These are phyloP conservation scores for Cystobasidium sp. DNA, from an alignment of 1,284 basidiomycete genomes.

Conservation along the genomic window DNA sequence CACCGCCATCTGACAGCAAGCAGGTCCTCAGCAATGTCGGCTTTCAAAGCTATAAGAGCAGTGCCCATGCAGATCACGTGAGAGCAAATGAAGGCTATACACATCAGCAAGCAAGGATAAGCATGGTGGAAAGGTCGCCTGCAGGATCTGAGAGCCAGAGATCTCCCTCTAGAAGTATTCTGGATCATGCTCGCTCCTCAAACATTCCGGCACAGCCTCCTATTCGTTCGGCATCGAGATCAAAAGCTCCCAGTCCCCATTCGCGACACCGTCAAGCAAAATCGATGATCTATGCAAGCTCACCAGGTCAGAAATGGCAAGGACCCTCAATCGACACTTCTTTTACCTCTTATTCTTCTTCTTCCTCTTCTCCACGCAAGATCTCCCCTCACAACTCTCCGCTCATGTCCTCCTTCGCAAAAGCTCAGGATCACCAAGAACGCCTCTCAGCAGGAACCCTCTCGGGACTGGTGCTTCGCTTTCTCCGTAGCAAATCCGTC, in stretches of 20 bases:
- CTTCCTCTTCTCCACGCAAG: background rate
- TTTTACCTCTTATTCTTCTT: background rate
- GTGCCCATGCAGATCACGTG: background rate
- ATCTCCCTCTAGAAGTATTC: background rate
- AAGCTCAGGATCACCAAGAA: background rate
- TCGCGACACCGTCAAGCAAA: background rate
- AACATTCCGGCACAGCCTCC: background rate
- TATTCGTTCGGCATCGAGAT: background rate
- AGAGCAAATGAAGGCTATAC: background rate
- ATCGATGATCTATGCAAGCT: background rate
- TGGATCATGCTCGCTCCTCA: background rate
- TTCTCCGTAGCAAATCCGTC: background rate
- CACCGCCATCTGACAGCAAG: background rate
- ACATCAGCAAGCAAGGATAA: background rate
- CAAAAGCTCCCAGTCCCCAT: background rate
- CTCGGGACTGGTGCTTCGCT: background rate
- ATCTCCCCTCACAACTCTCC: conserved; percentile 10
- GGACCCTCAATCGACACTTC: background rate
- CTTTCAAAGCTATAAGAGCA: background rate
- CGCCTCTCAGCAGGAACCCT: background rate
- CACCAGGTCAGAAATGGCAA: background rate
- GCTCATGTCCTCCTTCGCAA: conserved; percentile 1
- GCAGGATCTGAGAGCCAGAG: background rate
- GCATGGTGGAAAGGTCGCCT: background rate
- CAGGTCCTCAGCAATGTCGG: background rate